These are phyloP conservation scores for Heritiera fomes DNA, from an alignment of 345 rosid species.

Conservation along the genomic window DNA sequence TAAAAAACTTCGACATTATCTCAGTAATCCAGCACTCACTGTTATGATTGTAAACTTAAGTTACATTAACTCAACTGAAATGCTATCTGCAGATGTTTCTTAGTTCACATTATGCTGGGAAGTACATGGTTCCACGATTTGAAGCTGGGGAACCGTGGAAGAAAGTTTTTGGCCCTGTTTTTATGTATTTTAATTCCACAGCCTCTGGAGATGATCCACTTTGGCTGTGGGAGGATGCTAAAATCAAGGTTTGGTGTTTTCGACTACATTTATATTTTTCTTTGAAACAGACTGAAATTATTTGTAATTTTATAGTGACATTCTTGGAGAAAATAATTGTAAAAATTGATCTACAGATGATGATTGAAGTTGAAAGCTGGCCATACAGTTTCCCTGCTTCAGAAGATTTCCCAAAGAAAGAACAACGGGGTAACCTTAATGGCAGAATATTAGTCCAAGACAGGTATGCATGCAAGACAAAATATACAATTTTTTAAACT, in stretches of 20 bases:
- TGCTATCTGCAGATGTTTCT: conserved; percentile 69
- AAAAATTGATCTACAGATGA: conserved; percentile 46
- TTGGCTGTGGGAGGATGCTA: conserved; percentile 91
- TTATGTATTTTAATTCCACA: conserved; percentile 71
- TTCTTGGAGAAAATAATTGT: conserved; percentile 20
- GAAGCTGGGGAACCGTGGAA: conserved; percentile 78
- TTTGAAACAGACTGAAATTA: conserved; percentile 7
- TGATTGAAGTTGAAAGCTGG: conserved; percentile 73
- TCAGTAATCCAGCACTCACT: background rate
- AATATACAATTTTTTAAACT: background rate
- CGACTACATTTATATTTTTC: conserved; percentile 14
- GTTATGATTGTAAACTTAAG: conserved; percentile 14
- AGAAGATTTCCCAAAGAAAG: conserved; percentile 67
- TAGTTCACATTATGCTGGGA: conserved; percentile 81
- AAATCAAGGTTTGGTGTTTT: conserved; percentile 56
- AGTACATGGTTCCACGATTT: conserved; percentile 59
- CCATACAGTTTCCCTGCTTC: conserved; percentile 90
- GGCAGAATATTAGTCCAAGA: conserved; percentile 75
- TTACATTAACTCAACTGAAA: conserved; percentile 10
- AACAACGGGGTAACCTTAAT: conserved; percentile 64
- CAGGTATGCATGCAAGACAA: conserved; percentile 39
- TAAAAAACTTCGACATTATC: background rate
- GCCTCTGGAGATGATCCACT: conserved; percentile 54
- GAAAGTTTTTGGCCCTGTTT: conserved; percentile 94
- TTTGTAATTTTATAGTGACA: conserved; percentile 10